A percentile compares a stretch with the other conserved stretches of the same genome.
These are phyloP conservation scores for Sclerotiophoma versabilis DNA, from an alignment of 2,329 filamentous ascomycete species.

Conservation along the genomic window DNA sequence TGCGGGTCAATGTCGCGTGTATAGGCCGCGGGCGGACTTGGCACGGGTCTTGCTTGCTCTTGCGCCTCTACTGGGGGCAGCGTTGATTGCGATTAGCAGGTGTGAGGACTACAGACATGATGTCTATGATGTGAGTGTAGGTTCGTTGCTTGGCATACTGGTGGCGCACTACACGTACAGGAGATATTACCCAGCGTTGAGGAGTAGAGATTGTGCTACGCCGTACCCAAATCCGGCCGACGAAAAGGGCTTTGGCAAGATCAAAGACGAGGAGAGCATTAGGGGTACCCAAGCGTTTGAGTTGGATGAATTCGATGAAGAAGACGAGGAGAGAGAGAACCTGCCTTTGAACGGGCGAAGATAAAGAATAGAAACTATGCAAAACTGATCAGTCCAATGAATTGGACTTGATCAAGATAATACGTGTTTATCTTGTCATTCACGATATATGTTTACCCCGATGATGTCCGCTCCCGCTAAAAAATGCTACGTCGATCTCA, in stretches of 20 bases:
- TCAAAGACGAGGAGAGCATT: slow-evolving; percentile 54
- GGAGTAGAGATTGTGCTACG: slow-evolving; percentile 58
- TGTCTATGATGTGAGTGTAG: slow-evolving; percentile 67
- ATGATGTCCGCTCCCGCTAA: background rate
- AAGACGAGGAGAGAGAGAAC: slow-evolving; percentile 33
- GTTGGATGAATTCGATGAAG: slow-evolving; percentile 44
- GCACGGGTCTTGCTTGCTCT: slow-evolving; percentile 62
- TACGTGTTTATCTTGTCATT: background rate
- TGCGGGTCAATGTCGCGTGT: slow-evolving; percentile 68
- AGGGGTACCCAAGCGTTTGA: slow-evolving; percentile 45
- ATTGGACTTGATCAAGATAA: background rate
- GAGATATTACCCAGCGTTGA: slow-evolving; percentile 65
- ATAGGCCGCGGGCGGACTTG: slow-evolving; percentile 65
- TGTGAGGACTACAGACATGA: slow-evolving; percentile 70
- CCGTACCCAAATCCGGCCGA: slow-evolving; percentile 56
- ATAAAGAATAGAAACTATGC: slow-evolving; percentile 16
- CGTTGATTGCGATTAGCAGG: slow-evolving; percentile 67
- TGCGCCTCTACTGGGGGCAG: slow-evolving; percentile 63
- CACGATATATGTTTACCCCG: background rate
- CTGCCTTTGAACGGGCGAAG: slow-evolving; percentile 32
- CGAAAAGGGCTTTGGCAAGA: slow-evolving; percentile 40
- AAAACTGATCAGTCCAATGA: too few species aligned
- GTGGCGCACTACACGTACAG: slow-evolving; percentile 67
- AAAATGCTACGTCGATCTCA: slow-evolving; percentile 11
- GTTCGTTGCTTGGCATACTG: slow-evolving; percentile 61